Evolutionary conservation across 1,139 yeast species (phyloP), one percentile per base, ranked within the genome.

Genomic region (Pneumocystis oryctolagi): DNA sequence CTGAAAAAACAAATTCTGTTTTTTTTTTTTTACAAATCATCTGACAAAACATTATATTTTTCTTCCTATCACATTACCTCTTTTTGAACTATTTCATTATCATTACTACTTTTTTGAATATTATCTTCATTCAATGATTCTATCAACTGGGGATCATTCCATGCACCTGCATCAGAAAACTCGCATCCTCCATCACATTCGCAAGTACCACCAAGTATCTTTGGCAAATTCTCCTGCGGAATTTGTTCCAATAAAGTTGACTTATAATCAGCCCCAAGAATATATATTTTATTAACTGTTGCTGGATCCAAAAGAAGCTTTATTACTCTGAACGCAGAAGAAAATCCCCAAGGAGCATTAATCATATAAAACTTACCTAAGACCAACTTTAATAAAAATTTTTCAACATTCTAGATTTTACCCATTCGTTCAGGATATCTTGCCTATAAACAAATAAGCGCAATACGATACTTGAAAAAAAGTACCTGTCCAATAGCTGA

Each of bases 331-430:
- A 92, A 92, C 53, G 95, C 97, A 60, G 97, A 85, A 55, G 96
- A 84, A 77, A 92, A 92, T 4, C 98, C 98, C 74, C 89, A 92
- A 67, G 98, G 98, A 1, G 98, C 96, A 73, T 92, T 92, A 76
- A 92, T 88, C 71, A 90, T 79, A 77, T 89, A 92, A 73, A 92
- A 92, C 76, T 89, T 89, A 71, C 98, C 97, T 97, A 92, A 90
- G 35, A 35, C 9, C 8, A 14, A 16, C 39, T 25, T 39, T 34
- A 35, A 34, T 35, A 37, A 12, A 20, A 6, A 30, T n/a, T 34
- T 12, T 25, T 25, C n/a, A 60, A 31, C 37, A 18, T 16, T 58
- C 37, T 14, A 18, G 4, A 20, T 30, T 34, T 40, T 65, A 62
- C 68, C 69, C 70, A 68, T 68, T 77, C 98, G 86, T 79, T 92